These are phyloP conservation scores for Pichia sp. DNA, from an alignment of 1,139 yeast genomes.

Conservation along the genomic window DNA sequence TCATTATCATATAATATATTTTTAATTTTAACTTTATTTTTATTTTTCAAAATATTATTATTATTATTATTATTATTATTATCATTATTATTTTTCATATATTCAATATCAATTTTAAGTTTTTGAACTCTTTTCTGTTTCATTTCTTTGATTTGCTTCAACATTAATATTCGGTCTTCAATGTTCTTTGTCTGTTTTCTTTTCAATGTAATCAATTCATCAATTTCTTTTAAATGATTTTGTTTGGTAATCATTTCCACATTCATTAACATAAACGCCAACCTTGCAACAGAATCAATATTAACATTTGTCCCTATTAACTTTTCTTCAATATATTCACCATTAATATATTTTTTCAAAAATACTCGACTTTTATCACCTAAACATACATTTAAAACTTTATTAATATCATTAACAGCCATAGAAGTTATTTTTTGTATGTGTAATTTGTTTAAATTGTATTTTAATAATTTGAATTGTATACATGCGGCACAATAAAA, in stretches of 20 bases:
- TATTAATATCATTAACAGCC: slow-evolving; percentile 17
- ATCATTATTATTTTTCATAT: too few relatives aligned
- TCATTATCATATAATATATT: background rate
- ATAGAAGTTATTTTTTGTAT: slow-evolving; percentile 16
- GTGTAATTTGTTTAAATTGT: slow-evolving; percentile 19
- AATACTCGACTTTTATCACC: slow-evolving; percentile 18
- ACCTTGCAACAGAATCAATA: slow-evolving; percentile 34
- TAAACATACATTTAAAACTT: slow-evolving; percentile 22
- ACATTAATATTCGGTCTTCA: background rate
- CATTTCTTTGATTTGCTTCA: background rate
- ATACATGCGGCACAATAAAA: slow-evolving; percentile 24
- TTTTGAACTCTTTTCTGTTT: too few relatives aligned
- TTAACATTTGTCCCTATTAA: slow-evolving; percentile 12
- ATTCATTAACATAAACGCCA: slow-evolving; percentile 41
- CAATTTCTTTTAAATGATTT: slow-evolving; percentile 29
- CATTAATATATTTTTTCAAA: slow-evolving; percentile 15
- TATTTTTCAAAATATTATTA: too few relatives aligned
- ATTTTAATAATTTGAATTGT: slow-evolving; percentile 22
- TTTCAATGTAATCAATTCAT: slow-evolving; percentile 14
- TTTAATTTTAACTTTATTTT: too few relatives aligned
- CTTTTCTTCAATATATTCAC: background rate
- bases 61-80: too few relatives aligned
- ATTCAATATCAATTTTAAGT: too few relatives aligned
- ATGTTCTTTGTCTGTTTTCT: slow-evolving; percentile 8
- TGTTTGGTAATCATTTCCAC: slow-evolving; percentile 33